Percentiles rank a stretch among this genome's conserved stretches.
These are phyloP conservation scores for Adansonia grandidieri DNA, from an alignment of 441 rosid genomes.

Conservation along the genomic window DNA sequence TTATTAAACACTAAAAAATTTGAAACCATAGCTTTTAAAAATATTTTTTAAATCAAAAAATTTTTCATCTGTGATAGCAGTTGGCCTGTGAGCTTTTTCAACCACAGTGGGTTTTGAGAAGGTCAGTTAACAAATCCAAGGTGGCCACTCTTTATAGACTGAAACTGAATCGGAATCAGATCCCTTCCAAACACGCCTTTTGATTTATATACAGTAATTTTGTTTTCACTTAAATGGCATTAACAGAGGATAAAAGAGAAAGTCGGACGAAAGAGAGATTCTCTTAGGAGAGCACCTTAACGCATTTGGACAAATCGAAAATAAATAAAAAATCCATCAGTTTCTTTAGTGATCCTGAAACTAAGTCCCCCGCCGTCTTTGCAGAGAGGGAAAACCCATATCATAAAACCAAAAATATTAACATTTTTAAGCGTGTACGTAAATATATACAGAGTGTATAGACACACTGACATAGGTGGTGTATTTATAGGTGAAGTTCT, in stretches of 20 bases:
- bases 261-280: conserved; percentile 27
- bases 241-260: background rate
- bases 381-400: conserved; percentile 36
- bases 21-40: no score
- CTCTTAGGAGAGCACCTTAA: conserved; percentile 33
- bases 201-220: background rate
- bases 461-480: no score
- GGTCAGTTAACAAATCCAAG: background rate
- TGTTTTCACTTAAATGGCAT: background rate
- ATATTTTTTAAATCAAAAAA: no score
- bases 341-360: conserved; percentile 20
- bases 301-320: conserved; percentile 15
- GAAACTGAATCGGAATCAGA: background rate
- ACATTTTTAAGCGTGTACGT: background rate
- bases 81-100: background rate
- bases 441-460: background rate
- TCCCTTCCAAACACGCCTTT: background rate
- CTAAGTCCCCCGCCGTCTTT: conserved; percentile 45
- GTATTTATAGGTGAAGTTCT: no score
- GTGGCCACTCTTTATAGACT: background rate
- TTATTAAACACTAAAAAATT: no score
- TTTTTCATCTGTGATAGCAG: no score
- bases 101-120: background rate
- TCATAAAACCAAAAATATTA: background rate
- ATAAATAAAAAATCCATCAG: conserved; percentile 24